Conservation (phyloP, 2,329 filamentous ascomycete species). For the Penicillium sp. region DNA sequence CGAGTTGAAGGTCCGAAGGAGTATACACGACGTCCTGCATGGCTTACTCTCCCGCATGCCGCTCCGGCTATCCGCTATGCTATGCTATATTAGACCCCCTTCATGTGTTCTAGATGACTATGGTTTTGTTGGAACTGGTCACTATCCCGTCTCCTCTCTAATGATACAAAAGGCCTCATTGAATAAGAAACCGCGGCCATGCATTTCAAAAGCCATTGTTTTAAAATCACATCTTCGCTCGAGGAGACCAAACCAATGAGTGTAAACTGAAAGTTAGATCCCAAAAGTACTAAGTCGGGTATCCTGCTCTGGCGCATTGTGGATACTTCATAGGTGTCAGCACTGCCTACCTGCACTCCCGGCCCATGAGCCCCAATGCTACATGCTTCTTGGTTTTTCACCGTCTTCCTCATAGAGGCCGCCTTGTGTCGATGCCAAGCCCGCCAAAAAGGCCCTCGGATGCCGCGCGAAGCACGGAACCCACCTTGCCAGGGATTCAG, state of each 20-base stretch:
- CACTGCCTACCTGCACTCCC: neutral
- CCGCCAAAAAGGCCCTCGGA: conserved; percentile 1
- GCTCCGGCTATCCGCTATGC: neutral
- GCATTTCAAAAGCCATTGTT: neutral
- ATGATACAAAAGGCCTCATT: neutral
- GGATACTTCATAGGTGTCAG: too few relatives aligned
- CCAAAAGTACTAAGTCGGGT: neutral
- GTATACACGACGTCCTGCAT: neutral
- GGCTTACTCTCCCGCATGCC: neutral
- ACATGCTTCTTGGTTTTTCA: neutral
- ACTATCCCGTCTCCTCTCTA: neutral
- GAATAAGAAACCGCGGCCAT: neutral
- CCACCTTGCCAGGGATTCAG: neutral
- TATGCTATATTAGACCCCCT: conserved; percentile 10
- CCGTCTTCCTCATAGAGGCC: neutral
- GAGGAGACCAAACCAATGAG: neutral
- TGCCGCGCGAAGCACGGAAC: conserved; percentile 11
- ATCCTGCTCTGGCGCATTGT: neutral
- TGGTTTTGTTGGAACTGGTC: neutral
- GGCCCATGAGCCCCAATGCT: neutral
- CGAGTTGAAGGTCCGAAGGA: neutral
- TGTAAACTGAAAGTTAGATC: neutral
- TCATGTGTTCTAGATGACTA: conserved; percentile 13
- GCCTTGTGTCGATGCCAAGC: neutral
- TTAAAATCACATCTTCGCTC: neutral